A percentile compares a stretch with the other conserved stretches of the same genome.
These are phyloP conservation scores for Westerdykella ornata DNA, from an alignment of 2,329 filamentous ascomycete genomes.

Conservation along the genomic window DNA sequence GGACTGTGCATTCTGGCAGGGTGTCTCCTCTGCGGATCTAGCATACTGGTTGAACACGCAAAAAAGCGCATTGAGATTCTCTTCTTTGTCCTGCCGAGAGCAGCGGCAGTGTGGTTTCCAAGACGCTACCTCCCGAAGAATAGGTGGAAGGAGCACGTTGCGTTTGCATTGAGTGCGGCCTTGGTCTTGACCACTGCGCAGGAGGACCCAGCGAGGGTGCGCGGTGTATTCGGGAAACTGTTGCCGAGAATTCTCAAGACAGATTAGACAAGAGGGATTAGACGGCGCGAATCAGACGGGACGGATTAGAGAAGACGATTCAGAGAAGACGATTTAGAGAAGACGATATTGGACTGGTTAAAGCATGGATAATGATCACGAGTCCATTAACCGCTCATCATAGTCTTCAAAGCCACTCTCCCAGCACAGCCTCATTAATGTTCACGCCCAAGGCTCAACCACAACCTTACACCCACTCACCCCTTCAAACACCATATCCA, in stretches of 20 bases:
- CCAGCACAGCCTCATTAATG: too few relatives aligned
- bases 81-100: constrained; percentile 73
- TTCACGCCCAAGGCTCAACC: constrained; percentile 15
- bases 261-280: constrained; percentile 1
- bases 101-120: constrained; percentile 67
- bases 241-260: constrained; percentile 19
- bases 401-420: too few relatives aligned
- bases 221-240: constrained; percentile 26
- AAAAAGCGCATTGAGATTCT: constrained; percentile 65
- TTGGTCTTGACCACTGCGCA: constrained; percentile 27
- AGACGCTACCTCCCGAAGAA: constrained; percentile 51
- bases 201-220: constrained; percentile 19
- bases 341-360: too few relatives aligned
- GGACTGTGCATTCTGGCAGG: constrained; percentile 65
- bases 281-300: too few relatives aligned
- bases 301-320: too few relatives aligned
- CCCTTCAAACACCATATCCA: constrained; percentile 20
- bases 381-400: too few relatives aligned
- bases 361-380: too few relatives aligned
- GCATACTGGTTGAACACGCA: constrained; percentile 64
- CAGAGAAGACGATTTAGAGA: too few relatives aligned
- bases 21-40: constrained; percentile 74
- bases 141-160: constrained; percentile 27
- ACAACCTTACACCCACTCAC: constrained; percentile 31
- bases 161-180: constrained; percentile 27